Percentiles rank a stretch among this genome's conserved stretches.
Evolutionary conservation across 1,139 yeast species (phyloP).

Genomic region (Geotrichum europaeum): DNA sequence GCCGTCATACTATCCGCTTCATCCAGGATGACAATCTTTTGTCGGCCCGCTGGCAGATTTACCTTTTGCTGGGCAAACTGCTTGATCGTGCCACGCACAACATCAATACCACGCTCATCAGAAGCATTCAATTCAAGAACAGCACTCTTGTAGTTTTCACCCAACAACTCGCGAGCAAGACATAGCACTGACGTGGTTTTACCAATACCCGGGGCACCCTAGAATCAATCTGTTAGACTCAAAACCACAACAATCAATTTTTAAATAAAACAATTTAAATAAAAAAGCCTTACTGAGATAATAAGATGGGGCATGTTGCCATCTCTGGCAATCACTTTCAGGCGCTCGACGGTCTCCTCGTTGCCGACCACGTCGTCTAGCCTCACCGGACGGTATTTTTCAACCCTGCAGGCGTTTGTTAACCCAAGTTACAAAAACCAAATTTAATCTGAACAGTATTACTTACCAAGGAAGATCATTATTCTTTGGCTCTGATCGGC

Average conservation of each 20-base stretch:
- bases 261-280: neutral
- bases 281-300: conserved; percentile 44
- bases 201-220: conserved; percentile 93
- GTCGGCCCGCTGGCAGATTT: conserved; percentile 65
- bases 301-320: conserved; percentile 98
- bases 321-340: conserved; percentile 77
- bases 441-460: neutral
- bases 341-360: conserved; percentile 78
- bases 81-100: conserved; percentile 86
- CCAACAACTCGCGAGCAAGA: conserved; percentile 77
- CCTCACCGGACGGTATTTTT: conserved; percentile 79
- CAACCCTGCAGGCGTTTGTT: conserved; percentile 53
- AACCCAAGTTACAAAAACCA: neutral
- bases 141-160: conserved; percentile 69
- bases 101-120: conserved; percentile 94
- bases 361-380: conserved; percentile 90
- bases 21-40: conserved; percentile 83
- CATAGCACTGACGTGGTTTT: conserved; percentile 92
- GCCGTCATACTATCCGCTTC: conserved; percentile 99
- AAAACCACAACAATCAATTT: neutral
- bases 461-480: conserved; percentile 16
- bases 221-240: neutral
- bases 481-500: conserved; percentile 3
- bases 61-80: conserved; percentile 93
- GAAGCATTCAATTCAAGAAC: conserved; percentile 91